Conservation (phyloP, 306 rosid genomes). For the Trifolium pratense region DNA sequence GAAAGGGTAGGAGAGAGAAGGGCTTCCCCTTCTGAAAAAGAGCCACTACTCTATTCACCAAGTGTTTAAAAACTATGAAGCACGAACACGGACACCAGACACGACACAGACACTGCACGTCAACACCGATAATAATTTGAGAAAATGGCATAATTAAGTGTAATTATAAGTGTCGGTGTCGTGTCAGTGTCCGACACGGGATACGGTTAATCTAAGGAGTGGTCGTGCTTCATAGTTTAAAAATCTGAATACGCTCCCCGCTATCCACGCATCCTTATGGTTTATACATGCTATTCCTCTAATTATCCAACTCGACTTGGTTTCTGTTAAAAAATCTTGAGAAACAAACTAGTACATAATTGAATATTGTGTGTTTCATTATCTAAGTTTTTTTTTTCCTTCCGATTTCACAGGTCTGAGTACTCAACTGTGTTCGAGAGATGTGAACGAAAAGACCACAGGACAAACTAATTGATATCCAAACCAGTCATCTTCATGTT, state of each 20-base stretch:
- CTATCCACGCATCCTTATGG: not conserved
- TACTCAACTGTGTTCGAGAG: constrained; percentile 5
- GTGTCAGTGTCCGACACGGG: too few species aligned
- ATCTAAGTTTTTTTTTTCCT: constrained; percentile 29
- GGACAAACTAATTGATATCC: constrained; percentile 8
- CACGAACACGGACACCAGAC: too few species aligned
- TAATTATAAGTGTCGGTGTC: too few species aligned
- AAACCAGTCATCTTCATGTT: not conserved
- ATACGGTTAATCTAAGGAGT: too few species aligned
- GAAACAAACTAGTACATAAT: not conserved
- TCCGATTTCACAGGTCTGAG: constrained; percentile 20
- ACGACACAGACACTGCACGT: too few species aligned
- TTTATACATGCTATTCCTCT: not conserved
- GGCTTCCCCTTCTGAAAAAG: not conserved
- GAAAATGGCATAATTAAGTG: too few species aligned
- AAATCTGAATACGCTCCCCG: not conserved
- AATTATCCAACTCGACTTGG: not conserved
- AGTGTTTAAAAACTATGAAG: too few species aligned
- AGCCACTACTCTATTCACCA: not conserved
- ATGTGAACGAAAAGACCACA: constrained; percentile 1
- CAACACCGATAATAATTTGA: too few species aligned
- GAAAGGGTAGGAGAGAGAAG: not conserved
- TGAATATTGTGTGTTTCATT: constrained; percentile 17
- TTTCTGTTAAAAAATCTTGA: not conserved
- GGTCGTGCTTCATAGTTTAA: too few species aligned